phyloP scores from a whole-genome alignment of 768 basidiomycete species.

The Plicaturopsis crispa region DNA sequence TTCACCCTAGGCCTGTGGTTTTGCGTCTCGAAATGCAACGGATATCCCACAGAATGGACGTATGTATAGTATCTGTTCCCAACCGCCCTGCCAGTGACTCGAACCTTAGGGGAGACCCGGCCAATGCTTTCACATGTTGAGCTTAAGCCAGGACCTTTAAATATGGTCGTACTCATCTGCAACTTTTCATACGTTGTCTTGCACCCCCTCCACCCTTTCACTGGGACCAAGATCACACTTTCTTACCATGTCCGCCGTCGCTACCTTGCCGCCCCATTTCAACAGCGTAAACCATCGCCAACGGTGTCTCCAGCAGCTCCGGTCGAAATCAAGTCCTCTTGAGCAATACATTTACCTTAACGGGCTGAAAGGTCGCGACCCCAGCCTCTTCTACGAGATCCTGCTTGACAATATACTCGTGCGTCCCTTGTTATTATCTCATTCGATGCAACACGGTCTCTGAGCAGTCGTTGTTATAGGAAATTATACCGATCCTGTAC shows the following conservation, averaged over 20 bases:
- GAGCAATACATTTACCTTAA: constrained; percentile 70
- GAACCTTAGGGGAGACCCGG: background rate
- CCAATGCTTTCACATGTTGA: background rate
- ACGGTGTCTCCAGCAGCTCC: constrained; percentile 49
- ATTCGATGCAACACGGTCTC: background rate
- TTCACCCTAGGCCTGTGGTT: no score
- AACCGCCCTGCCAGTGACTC: no score
- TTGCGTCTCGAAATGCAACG: no score
- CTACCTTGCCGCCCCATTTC: constrained; percentile 41
- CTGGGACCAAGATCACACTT: constrained; percentile 6
- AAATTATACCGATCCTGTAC: constrained; percentile 65
- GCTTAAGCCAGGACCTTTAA: background rate
- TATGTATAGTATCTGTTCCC: no score
- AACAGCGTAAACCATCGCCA: constrained; percentile 42
- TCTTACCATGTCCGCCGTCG: constrained; percentile 17
- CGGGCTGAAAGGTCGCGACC: constrained; percentile 54
- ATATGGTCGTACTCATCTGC: constrained; percentile 1
- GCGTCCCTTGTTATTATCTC: constrained; percentile 15
- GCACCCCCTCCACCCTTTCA: constrained; percentile 9
- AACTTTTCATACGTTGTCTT: constrained; percentile 5
- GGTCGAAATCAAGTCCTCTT: constrained; percentile 45
- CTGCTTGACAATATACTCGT: constrained; percentile 55
- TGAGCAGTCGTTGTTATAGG: constrained; percentile 17
- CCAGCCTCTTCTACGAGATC: constrained; percentile 60
- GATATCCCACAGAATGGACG: no score